Evolutionary conservation across 352 stramenopile species (phyloP).

Genomic region (Phytophthora ramorum): DNA sequence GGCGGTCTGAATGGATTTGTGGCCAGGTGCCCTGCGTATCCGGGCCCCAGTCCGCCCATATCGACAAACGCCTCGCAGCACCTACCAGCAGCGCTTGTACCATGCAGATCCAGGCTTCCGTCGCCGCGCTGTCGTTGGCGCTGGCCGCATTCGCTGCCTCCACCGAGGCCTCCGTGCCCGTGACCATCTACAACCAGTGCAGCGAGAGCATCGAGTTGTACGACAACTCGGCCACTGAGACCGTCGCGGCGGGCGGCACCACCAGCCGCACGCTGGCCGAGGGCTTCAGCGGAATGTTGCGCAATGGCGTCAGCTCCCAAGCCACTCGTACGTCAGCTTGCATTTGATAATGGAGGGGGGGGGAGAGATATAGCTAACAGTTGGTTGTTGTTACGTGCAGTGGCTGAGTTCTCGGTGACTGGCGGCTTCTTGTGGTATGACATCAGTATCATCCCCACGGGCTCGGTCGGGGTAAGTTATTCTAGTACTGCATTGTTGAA

Average conservation of each 20-base stretch:
- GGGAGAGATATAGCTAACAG: slow-evolving; percentile 6
- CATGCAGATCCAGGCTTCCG: slow-evolving; percentile 31
- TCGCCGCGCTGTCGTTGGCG: slow-evolving; percentile 29
- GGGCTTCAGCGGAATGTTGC: slow-evolving; percentile 70
- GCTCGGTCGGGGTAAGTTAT: slow-evolving; percentile 32
- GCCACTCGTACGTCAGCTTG: slow-evolving; percentile 40
- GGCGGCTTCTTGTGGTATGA: slow-evolving; percentile 53
- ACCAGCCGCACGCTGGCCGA: slow-evolving; percentile 42
- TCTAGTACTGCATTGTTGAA: not conserved
- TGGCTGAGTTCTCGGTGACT: slow-evolving; percentile 51
- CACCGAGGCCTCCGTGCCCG: slow-evolving; percentile 34
- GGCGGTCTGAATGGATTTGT: slow-evolving; percentile 29
- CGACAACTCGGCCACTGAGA: slow-evolving; percentile 58
- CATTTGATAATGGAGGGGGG: not conserved
- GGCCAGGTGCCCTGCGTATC: slow-evolving; percentile 18
- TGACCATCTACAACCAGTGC: slow-evolving; percentile 68
- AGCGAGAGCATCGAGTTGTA: slow-evolving; percentile 56
- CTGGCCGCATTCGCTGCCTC: slow-evolving; percentile 21
- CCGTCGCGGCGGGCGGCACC: slow-evolving; percentile 41
- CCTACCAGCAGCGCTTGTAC: slow-evolving; percentile 22
- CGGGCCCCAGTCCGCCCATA: slow-evolving; percentile 24
- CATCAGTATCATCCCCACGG: slow-evolving; percentile 61
- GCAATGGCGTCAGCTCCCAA: slow-evolving; percentile 50
- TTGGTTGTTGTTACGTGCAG: slow-evolving; percentile 17
- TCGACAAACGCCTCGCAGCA: slow-evolving; percentile 26